phyloP scores from a whole-genome alignment of 768 basidiomycete species.

The Hygrophorus pudorinus region DNA sequence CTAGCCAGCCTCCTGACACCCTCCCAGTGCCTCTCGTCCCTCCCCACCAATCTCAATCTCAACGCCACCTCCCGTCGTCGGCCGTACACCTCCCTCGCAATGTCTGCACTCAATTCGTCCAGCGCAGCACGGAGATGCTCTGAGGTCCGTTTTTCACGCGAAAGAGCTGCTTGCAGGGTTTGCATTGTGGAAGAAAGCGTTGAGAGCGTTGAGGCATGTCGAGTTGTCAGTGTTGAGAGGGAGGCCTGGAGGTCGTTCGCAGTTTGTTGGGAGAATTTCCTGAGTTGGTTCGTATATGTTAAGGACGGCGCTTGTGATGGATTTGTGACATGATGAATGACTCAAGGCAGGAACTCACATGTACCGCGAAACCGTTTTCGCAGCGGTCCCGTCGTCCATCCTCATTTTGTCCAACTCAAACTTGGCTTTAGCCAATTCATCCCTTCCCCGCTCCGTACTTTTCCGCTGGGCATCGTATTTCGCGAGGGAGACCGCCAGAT shows the following conservation, averaged over 20 bases:
- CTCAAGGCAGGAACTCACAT: conserved; percentile 40
- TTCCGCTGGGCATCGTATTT: conserved; percentile 38
- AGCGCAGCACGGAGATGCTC: conserved; percentile 48
- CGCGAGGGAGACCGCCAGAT: conserved; percentile 32
- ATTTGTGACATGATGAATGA: background rate
- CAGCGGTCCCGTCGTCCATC: conserved; percentile 64
- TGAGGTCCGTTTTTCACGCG: conserved; percentile 30
- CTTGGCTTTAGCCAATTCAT: conserved; percentile 33
- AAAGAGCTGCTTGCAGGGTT: conserved; percentile 32
- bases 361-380: conserved; percentile 77
- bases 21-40: conserved; percentile 56
- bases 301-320: background rate
- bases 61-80: conserved; percentile 62
- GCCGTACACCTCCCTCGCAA: conserved; percentile 63
- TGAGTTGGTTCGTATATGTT: conserved; percentile 15
- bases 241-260: conserved; percentile 57
- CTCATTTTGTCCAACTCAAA: conserved; percentile 44
- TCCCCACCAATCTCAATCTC: conserved; percentile 46
- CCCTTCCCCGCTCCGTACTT: conserved; percentile 30
- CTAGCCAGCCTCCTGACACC: conserved; percentile 47
- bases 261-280: conserved; percentile 78
- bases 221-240: conserved; percentile 43
- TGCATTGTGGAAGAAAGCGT: conserved; percentile 46
- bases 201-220: conserved; percentile 51
- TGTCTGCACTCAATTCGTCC: conserved; percentile 62